phyloP scores from a whole-genome alignment of 108 stramenopile species.

The Pseudonitzschia multistriata region DNA sequence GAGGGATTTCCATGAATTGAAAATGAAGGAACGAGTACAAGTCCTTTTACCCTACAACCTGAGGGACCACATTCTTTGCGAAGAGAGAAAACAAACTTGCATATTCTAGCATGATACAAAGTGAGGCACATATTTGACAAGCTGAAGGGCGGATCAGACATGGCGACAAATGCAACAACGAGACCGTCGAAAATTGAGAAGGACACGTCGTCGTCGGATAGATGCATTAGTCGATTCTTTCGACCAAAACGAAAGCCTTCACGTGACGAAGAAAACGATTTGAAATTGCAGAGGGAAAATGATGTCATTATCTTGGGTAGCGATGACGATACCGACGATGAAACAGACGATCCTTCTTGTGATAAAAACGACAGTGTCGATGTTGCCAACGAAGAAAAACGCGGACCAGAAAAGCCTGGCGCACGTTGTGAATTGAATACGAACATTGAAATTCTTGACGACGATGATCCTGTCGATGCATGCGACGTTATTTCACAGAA shows the following conservation, averaged over 20 bases:
- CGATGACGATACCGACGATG: constrained; percentile 5
- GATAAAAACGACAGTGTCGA: not conserved
- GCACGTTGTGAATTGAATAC: no score
- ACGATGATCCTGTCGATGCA: not conserved
- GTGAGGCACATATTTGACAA: no score
- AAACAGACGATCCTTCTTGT: not conserved
- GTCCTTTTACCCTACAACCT: no score
- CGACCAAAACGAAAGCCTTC: not conserved
- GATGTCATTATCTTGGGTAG: not conserved
- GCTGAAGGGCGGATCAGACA: no score
- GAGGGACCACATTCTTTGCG: no score
- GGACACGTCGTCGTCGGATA: no score
- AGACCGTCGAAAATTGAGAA: not conserved
- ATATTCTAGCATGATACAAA: no score
- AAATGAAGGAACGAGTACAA: no score
- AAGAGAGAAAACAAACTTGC: no score
- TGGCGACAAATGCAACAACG: not conserved
- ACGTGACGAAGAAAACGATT: not conserved
- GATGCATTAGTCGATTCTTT: constrained; percentile 7
- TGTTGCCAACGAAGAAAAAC: not conserved
- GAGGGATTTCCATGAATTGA: no score
- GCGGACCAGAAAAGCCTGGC: not conserved
- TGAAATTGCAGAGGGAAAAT: not conserved
- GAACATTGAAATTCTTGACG: not conserved
- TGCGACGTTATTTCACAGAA: not conserved